Conservation (phyloP, 345 rosid genomes). For the Pelargonium nanum region DNA sequence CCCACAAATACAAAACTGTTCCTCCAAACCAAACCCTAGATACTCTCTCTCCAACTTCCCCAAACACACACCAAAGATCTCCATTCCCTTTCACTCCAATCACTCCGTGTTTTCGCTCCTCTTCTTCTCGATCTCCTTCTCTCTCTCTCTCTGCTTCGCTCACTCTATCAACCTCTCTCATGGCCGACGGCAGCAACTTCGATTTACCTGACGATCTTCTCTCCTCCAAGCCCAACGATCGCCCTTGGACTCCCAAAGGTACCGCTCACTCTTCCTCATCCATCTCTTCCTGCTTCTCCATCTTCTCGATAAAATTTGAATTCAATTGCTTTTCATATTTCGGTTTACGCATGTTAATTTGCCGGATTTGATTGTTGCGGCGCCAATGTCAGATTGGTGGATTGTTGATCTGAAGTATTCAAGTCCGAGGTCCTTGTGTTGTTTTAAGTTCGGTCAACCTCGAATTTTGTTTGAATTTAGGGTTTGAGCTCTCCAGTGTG, state of each 20-base stretch:
- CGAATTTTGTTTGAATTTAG: not conserved
- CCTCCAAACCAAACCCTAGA: constrained; percentile 23
- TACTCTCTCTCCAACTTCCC: constrained; percentile 9
- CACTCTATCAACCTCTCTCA: constrained; percentile 16
- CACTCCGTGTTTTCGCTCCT: constrained; percentile 9
- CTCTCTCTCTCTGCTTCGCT: constrained; percentile 1
- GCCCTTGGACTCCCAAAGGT: constrained; percentile 42
- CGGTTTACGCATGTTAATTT: not conserved
- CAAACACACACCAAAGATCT: not conserved
- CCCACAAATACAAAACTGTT: not conserved
- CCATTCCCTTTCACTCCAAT: constrained; percentile 5
- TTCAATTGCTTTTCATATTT: not conserved
- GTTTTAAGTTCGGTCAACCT: not conserved
- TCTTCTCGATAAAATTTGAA: not conserved
- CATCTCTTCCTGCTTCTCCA: not conserved
- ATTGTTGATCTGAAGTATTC: constrained; percentile 4
- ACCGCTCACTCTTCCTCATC: constrained; percentile 5
- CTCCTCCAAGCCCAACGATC: constrained; percentile 50
- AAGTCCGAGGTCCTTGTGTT: not conserved
- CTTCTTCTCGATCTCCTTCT: constrained; percentile 1
- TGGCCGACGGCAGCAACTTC: constrained; percentile 71
- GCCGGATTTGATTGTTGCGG: not conserved
- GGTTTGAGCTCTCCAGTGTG: not conserved
- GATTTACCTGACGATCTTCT: constrained; percentile 81
- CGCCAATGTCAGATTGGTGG: constrained; percentile 11